Base-by-base conservation (phyloP, 73 alveolate genomes). In the Paramecium biaurelia region DNA sequence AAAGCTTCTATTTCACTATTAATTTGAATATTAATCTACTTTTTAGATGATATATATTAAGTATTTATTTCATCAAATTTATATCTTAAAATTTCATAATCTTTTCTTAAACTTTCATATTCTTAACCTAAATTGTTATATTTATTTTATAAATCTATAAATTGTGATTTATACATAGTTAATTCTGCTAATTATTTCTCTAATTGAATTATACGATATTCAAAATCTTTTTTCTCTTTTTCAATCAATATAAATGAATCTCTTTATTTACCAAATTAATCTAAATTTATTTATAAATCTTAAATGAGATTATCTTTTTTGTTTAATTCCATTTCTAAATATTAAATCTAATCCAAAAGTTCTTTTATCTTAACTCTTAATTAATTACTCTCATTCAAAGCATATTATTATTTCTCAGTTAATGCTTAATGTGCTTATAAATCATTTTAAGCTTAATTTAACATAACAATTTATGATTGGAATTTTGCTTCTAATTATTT, bases 341-440 rank as follows among this genome's bases (percentile, higher is more conserved):
- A 63, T 63, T 63, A 9, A 30, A 63, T 63, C 26, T 63, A 20
- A 63, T 63, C 84, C 6, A 63, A 32, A 2, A 63, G 45, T 63
- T 63, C 84, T 63, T 63, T 63, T 2, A 63, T 63, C 24, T 63
- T 63, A 2, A n/a, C 49, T 63, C 45, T 63, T 63, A 63, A 32
- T 24, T 63, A 1, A 24, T 63, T 63, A 63, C 84, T 63, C 11
- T 63, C 84, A 30, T 63, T 30, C 28, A 63, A 26, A 7, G 84
- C 21, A 63, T 63, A 63, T 63, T 26, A 63, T 63, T 30, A 30
- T 63, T 63, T 63, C 7, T 63, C 84, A 26, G 23, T 63, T 14
- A 63, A 32, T 26, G 84, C 84, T 63, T 63, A 26, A 63, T 63
- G 84, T 2, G 84, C 84, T 63, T 63, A 63, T 7, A 63, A 63